Conservation (phyloP, 768 basidiomycete species). For the Neoboletus subvelutipes region DNA sequence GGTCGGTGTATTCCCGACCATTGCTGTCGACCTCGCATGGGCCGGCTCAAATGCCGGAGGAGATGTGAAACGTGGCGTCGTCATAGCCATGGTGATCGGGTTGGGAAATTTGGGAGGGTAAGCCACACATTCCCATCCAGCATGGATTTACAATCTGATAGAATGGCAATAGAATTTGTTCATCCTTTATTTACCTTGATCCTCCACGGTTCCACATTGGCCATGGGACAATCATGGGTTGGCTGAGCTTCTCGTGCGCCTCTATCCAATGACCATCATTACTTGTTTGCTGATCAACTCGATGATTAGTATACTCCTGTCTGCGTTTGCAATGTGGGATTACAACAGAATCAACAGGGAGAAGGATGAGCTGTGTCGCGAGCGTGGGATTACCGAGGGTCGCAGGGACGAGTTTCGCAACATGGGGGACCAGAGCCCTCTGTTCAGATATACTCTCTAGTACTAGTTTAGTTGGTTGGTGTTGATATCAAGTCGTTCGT, state of each 20-base stretch:
- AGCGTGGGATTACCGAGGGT: conserved; percentile 42
- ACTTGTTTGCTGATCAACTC: conserved; percentile 27
- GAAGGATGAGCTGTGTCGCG: conserved; percentile 45
- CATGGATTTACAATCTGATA: conserved; percentile 4
- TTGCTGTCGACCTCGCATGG: conserved; percentile 53
- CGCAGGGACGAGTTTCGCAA: conserved; percentile 42
- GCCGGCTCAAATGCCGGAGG: conserved; percentile 55
- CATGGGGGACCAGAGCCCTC: conserved; percentile 54
- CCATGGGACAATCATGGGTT: conserved; percentile 39
- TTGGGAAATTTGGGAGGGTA: conserved; percentile 56
- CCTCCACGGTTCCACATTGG: conserved; percentile 39
- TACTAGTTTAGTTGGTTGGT: background rate
- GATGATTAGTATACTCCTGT: conserved; percentile 39
- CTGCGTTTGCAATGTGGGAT: conserved; percentile 46
- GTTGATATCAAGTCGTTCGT: too few relatives aligned
- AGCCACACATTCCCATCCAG: conserved; percentile 19
- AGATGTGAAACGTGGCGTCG: conserved; percentile 51
- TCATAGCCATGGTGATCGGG: conserved; percentile 53
- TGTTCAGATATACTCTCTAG: conserved; percentile 44
- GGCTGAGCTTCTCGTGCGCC: conserved; percentile 29
- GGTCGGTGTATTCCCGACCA: conserved; percentile 51
- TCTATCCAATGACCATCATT: conserved; percentile 11
- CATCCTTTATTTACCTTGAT: conserved; percentile 43
- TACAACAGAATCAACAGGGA: conserved; percentile 49
- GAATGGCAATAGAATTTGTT: conserved; percentile 33